These are phyloP conservation scores for Chaetothyriales sp. DNA, from an alignment of 2,329 filamentous ascomycete species.

Conservation along the genomic window DNA sequence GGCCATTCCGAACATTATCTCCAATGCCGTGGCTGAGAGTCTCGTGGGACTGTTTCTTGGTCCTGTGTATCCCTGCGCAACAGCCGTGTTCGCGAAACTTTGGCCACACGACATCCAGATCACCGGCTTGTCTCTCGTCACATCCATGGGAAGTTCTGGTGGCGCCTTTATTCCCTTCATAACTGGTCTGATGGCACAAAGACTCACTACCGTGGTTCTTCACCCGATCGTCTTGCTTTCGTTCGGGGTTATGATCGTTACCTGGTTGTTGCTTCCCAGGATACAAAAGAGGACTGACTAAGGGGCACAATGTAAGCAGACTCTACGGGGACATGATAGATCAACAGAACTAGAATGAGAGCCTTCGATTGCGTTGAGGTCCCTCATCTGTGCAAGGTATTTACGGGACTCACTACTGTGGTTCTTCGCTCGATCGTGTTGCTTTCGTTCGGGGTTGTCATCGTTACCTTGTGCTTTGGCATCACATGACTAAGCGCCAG, in stretches of 20 bases:
- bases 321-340: too few species aligned
- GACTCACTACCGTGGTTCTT: slow-evolving; percentile 35
- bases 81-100: slow-evolving; percentile 20
- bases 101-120: slow-evolving; percentile 28
- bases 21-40: slow-evolving; percentile 46
- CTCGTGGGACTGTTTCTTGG: slow-evolving; percentile 63
- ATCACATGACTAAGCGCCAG: too few species aligned
- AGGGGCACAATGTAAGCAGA: neutral
- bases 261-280: slow-evolving; percentile 39
- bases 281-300: slow-evolving; percentile 38
- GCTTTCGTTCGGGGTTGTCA: too few species aligned
- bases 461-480: too few species aligned
- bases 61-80: slow-evolving; percentile 59
- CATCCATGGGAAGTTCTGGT: slow-evolving; percentile 29
- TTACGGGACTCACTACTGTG: too few species aligned
- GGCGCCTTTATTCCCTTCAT: slow-evolving; percentile 34
- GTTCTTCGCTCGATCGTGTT: too few species aligned
- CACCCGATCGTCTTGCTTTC: slow-evolving; percentile 43
- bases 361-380: too few species aligned
- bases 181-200: slow-evolving; percentile 36
- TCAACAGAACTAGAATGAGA: too few species aligned
- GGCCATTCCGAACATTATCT: slow-evolving; percentile 24
- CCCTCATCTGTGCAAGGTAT: too few species aligned
- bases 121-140: slow-evolving; percentile 27
- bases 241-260: slow-evolving; percentile 40